Evolutionary conservation across 371 early-diverging fungal species (phyloP), one percentile per base, ranked within the genome.

Genomic region (Polyrhizophydium stewartii): DNA sequence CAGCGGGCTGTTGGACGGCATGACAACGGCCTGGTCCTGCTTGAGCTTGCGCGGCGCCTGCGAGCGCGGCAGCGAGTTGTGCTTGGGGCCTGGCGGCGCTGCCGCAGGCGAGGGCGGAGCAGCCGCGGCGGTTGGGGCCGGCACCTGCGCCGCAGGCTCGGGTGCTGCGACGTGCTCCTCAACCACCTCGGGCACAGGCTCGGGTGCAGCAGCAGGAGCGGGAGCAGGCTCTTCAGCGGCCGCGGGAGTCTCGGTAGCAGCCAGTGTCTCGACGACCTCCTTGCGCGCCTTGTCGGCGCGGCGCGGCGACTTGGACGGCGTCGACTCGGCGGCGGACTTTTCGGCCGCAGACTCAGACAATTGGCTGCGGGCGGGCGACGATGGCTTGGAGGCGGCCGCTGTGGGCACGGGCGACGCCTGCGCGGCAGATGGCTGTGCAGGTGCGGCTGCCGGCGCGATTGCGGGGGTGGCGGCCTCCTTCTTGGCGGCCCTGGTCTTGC

Each of bases 21-120:
- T 89, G 19, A 92, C 91, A 27, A 94, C 92, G 32, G 92, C 85
- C 10, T 87, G 88, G 64, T 92, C 92, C 72, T 92, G 92, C 65
- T 89, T 86, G 65, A 90, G 51, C 59, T 72, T 69, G 9, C 69
- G 59, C 27, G 82, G 61, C 78, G 81, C 64, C 77, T 85, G 47
- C 32, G 56, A 1, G 10, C 60, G 56, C 16, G 66, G 51, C 38
- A 43, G 32, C 41, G 52, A 59, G 10, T 75, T 77, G 21, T 71
- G 67, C 66, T 76, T 78, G 41, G 77, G 68, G 59, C 83, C 83
- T n/a, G 83, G 82, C 22, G 82, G 82, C 13, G 71, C 72, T n/a
- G 60, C 40, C 53, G 62, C 61, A 50, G 56, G 50, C 1, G 67
- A 28, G 41, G 57, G 60, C 32, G 66, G 47, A 19, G 56, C 41